These are phyloP conservation scores for Letharia columbiana DNA, from an alignment of 495 filamentous ascomycete species.

Conservation along the genomic window DNA sequence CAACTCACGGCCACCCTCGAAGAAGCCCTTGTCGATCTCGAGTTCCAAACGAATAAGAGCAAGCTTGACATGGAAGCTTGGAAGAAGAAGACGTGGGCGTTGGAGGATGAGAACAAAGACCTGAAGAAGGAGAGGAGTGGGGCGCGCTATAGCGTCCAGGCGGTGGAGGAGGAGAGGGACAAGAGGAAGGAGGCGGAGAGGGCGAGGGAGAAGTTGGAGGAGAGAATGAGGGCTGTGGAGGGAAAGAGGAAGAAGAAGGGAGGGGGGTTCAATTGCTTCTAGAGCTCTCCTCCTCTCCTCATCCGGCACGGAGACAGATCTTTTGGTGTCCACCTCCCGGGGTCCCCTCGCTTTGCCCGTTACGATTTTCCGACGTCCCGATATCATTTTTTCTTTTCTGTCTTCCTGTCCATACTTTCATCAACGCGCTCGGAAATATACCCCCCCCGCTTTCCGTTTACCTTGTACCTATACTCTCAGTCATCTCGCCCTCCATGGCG, in stretches of 20 bases:
- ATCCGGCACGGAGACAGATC: not conserved
- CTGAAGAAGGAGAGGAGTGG: constrained; percentile 59
- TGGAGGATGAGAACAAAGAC: constrained; percentile 70
- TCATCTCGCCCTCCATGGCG: no score
- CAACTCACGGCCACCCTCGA: constrained; percentile 91
- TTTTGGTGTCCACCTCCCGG: not conserved
- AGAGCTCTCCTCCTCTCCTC: not conserved
- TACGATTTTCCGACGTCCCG: not conserved
- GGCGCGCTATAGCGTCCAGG: constrained; percentile 76
- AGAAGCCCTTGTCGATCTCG: constrained; percentile 89
- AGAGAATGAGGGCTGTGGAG: constrained; percentile 87
- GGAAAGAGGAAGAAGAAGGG: constrained; percentile 99
- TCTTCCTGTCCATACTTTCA: not conserved
- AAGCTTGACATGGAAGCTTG: constrained; percentile 82
- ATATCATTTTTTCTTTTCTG: not conserved
- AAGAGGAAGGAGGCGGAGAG: constrained; percentile 81
- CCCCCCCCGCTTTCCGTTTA: not conserved
- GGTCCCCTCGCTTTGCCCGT: no score
- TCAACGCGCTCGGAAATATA: not conserved
- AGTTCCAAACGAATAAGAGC: constrained; percentile 74
- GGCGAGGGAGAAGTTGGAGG: constrained; percentile 79
- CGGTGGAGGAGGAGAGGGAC: constrained; percentile 87
- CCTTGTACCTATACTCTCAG: no score
- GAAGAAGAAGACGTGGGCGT: constrained; percentile 67
- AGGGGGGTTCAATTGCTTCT: constrained; percentile 93